phyloP scores from a whole-genome alignment of 148 eudicot species.

The Persicaria tinctoria region DNA sequence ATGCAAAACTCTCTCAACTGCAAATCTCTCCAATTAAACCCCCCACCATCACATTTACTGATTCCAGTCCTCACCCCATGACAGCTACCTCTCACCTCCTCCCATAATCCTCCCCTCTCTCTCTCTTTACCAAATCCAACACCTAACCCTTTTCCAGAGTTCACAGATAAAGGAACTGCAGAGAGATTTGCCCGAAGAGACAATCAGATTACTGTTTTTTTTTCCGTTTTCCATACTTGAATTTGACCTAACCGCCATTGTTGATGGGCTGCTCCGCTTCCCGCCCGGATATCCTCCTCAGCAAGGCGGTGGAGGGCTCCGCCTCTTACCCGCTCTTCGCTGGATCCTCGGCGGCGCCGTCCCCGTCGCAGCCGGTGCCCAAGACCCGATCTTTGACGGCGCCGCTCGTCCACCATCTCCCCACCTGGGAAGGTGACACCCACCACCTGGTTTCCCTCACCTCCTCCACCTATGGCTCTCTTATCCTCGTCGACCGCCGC shows the following conservation, averaged over 20 bases:
- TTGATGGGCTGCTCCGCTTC: constrained; percentile 79
- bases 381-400: constrained; percentile 55
- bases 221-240: not conserved
- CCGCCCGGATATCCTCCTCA: constrained; percentile 29
- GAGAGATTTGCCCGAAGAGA: not conserved
- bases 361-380: constrained; percentile 31
- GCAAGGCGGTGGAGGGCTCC: constrained; percentile 30
- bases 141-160: not conserved
- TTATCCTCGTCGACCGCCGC: constrained; percentile 36
- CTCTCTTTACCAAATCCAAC: constrained; percentile 2
- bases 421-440: constrained; percentile 63
- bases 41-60: constrained; percentile 15
- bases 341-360: not conserved
- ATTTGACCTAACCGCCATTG: not conserved
- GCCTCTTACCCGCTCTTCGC: constrained; percentile 18
- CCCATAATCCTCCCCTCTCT: not conserved
- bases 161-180: not conserved
- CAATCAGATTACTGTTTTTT: not conserved
- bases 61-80: not conserved
- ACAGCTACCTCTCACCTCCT: constrained; percentile 10
- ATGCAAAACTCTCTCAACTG: constrained; percentile 8
- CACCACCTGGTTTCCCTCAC: constrained; percentile 84
- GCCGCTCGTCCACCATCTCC: constrained; percentile 74
- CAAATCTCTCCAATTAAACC: constrained; percentile 8
- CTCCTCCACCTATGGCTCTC: constrained; percentile 85